Percentiles rank a stretch among this genome's conserved stretches.
phyloP scores from a whole-genome alignment of 2,329 filamentous ascomycete species.

The Achaetomium macrosporum region DNA sequence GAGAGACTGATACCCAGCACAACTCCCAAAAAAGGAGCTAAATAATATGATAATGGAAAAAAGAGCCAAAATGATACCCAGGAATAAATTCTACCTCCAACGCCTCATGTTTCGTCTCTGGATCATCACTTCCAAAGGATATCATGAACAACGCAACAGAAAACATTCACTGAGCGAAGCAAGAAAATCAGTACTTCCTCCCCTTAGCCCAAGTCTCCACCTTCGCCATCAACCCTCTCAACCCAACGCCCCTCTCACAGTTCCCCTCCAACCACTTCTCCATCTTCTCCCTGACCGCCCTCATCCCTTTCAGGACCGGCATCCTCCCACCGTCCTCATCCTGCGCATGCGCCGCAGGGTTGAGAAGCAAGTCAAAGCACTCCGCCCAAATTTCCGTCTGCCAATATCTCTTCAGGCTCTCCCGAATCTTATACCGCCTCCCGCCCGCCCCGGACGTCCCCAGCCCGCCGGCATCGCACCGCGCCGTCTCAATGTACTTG shows the following conservation, averaged over 20 bases:
- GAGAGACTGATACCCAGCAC: background rate
- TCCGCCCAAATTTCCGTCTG: conserved; percentile 85
- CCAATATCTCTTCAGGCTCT: conserved; percentile 91
- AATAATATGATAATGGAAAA: background rate
- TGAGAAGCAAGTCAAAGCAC: conserved; percentile 79
- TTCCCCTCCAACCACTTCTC: conserved; percentile 75
- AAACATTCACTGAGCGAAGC: conserved; percentile 4
- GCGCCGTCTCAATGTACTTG: conserved; percentile 81
- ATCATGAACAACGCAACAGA: conserved; percentile 3
- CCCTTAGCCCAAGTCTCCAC: conserved; percentile 47
- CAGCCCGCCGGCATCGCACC: conserved; percentile 48
- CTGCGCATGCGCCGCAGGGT: conserved; percentile 64
- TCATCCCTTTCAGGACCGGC: conserved; percentile 69
- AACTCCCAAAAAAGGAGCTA: background rate
- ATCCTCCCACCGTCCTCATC: conserved; percentile 61
- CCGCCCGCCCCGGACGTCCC: conserved; percentile 41
- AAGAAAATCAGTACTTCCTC: conserved; percentile 24
- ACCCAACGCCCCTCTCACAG: conserved; percentile 70
- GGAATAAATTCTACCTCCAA: background rate
- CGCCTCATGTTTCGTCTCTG: background rate
- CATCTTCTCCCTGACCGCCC: conserved; percentile 66
- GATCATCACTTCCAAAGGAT: conserved; percentile 8
- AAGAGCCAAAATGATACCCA: conserved; percentile 2
- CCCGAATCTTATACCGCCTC: conserved; percentile 72
- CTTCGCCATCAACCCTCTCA: conserved; percentile 64